Conservation (phyloP, 805 yeast species). For the Scheffersomyces ergatensis region DNA sequence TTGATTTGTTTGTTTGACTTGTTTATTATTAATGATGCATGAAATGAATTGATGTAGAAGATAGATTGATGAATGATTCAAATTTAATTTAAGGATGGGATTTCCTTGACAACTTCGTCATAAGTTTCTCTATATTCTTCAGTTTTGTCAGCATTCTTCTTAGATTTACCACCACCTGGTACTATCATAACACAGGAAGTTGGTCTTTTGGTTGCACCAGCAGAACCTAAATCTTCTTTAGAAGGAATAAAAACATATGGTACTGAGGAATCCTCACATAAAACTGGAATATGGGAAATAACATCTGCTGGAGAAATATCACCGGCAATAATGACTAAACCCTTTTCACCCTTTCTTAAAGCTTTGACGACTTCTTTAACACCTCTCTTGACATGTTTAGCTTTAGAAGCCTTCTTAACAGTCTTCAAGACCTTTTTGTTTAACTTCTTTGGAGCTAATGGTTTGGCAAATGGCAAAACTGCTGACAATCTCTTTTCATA, state of each 20-base stretch:
- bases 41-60: no score
- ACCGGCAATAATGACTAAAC: conserved; percentile 94
- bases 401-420: conserved; percentile 96
- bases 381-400: conserved; percentile 97
- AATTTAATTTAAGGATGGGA: conserved; percentile 43
- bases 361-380: conserved; percentile 99
- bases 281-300: conserved; percentile 93
- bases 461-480: conserved; percentile 86
- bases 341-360: conserved; percentile 96
- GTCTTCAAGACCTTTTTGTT: conserved; percentile 94
- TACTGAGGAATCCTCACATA: conserved; percentile 91
- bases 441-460: conserved; percentile 92
- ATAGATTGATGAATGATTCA: no score
- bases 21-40: no score
- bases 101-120: conserved; percentile 94
- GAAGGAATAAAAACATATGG: conserved; percentile 95
- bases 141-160: conserved; percentile 66
- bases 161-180: conserved; percentile 89
- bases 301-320: conserved; percentile 98
- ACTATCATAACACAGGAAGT: conserved; percentile 96
- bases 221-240: conserved; percentile 96
- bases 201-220: conserved; percentile 99
- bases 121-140: conserved; percentile 87
- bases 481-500: conserved; percentile 92
- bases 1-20: no score